Conservation (phyloP, 176 grass and related monocot genomes). For the Phragmites australis region DNA sequence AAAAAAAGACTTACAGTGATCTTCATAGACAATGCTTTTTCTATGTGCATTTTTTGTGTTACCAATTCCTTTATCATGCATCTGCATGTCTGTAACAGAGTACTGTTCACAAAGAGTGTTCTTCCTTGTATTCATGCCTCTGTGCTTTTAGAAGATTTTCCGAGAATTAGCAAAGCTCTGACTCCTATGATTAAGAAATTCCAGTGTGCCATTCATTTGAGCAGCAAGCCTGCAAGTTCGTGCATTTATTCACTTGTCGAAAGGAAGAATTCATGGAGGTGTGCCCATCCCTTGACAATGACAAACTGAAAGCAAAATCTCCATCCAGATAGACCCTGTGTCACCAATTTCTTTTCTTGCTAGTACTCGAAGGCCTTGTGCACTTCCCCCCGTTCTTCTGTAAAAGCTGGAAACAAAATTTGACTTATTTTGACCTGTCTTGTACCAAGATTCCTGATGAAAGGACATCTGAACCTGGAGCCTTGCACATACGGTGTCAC, state of each 20-base stretch:
- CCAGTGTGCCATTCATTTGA: not conserved
- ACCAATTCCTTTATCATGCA: not conserved
- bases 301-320: conserved; percentile 18
- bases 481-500: too few relatives aligned
- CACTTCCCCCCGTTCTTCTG: not conserved
- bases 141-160: not conserved
- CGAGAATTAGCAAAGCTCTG: not conserved
- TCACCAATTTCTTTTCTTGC: not conserved
- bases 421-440: not conserved
- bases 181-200: not conserved
- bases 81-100: not conserved
- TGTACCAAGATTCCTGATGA: not conserved
- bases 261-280: not conserved
- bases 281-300: conserved; percentile 12
- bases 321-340: not conserved
- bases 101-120: not conserved
- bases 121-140: not conserved
- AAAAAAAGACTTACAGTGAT: too few relatives aligned
- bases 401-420: not conserved
- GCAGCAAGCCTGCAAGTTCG: conserved; percentile 10
- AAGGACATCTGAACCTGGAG: not conserved
- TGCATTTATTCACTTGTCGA: conserved; percentile 7
- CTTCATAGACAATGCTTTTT: too few relatives aligned
- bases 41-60: not conserved
- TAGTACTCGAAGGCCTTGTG: not conserved